phyloP scores from a whole-genome alignment of 805 yeast genomes.

The Lipomyces oligophaga region DNA sequence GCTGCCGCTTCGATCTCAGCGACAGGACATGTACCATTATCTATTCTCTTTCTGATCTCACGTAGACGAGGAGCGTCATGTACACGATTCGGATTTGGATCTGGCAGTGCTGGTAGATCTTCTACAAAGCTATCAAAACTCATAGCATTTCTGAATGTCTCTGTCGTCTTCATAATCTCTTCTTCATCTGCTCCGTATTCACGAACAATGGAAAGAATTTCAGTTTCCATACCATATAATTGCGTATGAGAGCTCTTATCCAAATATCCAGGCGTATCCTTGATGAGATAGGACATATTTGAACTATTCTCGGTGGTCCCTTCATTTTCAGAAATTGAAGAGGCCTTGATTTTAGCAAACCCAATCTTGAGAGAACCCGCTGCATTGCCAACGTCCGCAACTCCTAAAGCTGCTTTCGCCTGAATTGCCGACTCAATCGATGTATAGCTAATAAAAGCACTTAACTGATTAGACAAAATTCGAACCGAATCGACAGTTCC shows the following conservation, averaged over 20 bases:
- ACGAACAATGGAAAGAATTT: conserved; percentile 35
- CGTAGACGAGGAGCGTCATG: conserved; percentile 86
- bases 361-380: conserved; percentile 68
- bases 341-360: conserved; percentile 63
- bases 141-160: conserved; percentile 36
- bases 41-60: conserved; percentile 75
- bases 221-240: conserved; percentile 33
- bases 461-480: conserved; percentile 45
- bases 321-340: background rate
- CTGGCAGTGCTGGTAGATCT: conserved; percentile 61
- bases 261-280: conserved; percentile 10
- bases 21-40: conserved; percentile 49
- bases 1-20: conserved; percentile 77
- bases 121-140: conserved; percentile 28
- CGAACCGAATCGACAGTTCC: conserved; percentile 61
- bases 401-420: conserved; percentile 74
- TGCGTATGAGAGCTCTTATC: conserved; percentile 24
- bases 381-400: conserved; percentile 78
- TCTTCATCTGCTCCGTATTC: conserved; percentile 38
- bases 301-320: background rate
- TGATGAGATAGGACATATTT: conserved; percentile 24
- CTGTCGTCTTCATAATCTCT: conserved; percentile 33
- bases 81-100: conserved; percentile 59
- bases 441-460: conserved; percentile 69
- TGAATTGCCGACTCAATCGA: conserved; percentile 70